phyloP scores from a whole-genome alignment of 345 rosid genomes.

The Hevea brasiliensis region DNA sequence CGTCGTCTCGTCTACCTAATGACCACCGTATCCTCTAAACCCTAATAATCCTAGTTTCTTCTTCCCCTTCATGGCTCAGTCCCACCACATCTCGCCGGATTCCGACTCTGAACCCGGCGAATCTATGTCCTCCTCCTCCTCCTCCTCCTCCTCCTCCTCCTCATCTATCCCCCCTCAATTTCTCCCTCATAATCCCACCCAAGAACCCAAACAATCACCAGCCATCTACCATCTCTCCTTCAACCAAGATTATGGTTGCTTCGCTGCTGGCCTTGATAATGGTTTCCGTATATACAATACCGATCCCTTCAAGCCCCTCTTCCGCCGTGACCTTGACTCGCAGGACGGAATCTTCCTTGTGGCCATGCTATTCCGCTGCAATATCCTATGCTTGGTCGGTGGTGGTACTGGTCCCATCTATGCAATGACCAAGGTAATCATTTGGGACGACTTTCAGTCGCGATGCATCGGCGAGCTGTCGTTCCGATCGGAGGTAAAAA shows the following conservation, averaged over 20 bases:
- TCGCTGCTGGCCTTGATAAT: conserved; percentile 38
- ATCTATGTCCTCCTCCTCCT: conserved; percentile 1
- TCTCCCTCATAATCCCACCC: not conserved
- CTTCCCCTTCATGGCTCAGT: not conserved
- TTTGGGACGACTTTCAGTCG: conserved; percentile 44
- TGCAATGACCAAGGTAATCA: conserved; percentile 39
- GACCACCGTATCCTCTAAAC: conserved; percentile 7
- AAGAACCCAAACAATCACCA: conserved; percentile 8
- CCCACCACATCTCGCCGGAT: conserved; percentile 1
- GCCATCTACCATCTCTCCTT: conserved; percentile 44
- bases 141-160: not conserved
- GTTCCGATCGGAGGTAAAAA: conserved; percentile 43
- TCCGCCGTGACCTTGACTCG: conserved; percentile 35
- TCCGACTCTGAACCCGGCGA: conserved; percentile 6
- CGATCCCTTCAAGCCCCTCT: conserved; percentile 40
- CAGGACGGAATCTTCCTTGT: conserved; percentile 31
- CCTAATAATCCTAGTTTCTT: not conserved
- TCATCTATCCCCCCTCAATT: not conserved
- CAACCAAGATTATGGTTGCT: conserved; percentile 49
- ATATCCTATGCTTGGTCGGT: conserved; percentile 41
- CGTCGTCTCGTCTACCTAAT: not conserved
- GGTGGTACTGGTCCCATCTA: conserved; percentile 29
- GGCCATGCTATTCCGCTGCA: conserved; percentile 42
- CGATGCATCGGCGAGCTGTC: conserved; percentile 43
- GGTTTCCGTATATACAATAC: conserved; percentile 46